These are phyloP conservation scores for Nyssa sinensis DNA, from an alignment of 148 eudicot species.

Conservation along the genomic window DNA sequence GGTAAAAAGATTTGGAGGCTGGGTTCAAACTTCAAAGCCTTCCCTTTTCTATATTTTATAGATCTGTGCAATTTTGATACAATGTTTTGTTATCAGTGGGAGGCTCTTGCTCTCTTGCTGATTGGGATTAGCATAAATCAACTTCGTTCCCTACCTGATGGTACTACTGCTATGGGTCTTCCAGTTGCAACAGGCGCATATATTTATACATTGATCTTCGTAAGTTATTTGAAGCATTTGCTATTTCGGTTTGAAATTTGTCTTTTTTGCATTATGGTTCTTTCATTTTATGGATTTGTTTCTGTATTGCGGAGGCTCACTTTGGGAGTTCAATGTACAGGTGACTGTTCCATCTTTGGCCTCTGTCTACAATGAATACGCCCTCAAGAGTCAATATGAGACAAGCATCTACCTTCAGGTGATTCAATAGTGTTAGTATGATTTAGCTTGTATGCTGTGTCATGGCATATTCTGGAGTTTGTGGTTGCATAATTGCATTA, in stretches of 20 bases:
- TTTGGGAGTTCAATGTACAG: constrained; percentile 38
- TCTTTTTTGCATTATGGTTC: not conserved
- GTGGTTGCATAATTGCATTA: not conserved
- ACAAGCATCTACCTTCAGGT: constrained; percentile 97
- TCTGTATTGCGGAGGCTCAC: constrained; percentile 7
- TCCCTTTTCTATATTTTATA: too few species aligned
- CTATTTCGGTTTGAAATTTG: not conserved
- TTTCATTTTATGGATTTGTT: constrained; percentile 8
- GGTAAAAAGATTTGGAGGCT: too few species aligned
- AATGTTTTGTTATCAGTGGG: constrained; percentile 64
- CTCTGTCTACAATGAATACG: constrained; percentile 88
- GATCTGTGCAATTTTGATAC: not conserved
- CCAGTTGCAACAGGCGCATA: constrained; percentile 85
- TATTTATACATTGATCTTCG: constrained; percentile 79
- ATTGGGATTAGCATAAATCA: constrained; percentile 93
- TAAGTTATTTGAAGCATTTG: constrained; percentile 42
- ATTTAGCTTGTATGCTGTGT: not conserved
- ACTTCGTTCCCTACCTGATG: constrained; percentile 76
- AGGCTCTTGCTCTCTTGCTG: constrained; percentile 97
- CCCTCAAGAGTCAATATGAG: constrained; percentile 91
- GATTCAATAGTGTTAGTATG: constrained; percentile 5
- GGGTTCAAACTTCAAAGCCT: too few species aligned
- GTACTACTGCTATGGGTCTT: constrained; percentile 62
- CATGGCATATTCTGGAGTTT: not conserved
- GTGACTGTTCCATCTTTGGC: constrained; percentile 87